Evolutionary conservation across 108 stramenopile genomes (phyloP), one percentile per base, ranked within the genome.

Genomic region (Cyclostephanos tholiformis): DNA sequence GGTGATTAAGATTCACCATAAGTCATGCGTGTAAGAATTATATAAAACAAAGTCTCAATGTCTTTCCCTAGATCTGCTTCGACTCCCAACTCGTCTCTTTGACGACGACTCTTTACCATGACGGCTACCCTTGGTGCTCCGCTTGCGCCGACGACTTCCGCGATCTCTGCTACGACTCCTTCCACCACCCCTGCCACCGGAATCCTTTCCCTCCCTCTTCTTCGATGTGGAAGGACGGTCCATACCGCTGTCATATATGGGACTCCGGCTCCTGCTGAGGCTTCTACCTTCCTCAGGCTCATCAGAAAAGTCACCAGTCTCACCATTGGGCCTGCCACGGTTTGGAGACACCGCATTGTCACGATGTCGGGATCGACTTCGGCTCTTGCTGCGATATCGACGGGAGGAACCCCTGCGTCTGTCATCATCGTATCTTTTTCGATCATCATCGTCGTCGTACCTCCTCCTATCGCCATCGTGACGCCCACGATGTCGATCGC

Each of bases 171-270:
- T 82, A 36, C 76, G 77, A 36, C 80, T 82, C 19, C 80, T 82
- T 27, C 70, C 77, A 38, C 71, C 72, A 41, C 71, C 50, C 71
- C 76, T 76, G 22, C 80, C 76, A 43, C 70, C 44, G 50, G 76
- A 66, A n/a, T 81, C 77, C 35, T 82, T 82, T 36, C 80, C 80
- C 26, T 78, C 77, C 38, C 80, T 72, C 66, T 77, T 82, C 63
- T 77, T 77, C 16, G 80, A 77, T 17, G 80, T 65, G 23, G 75
- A 76, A 43, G 67, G 67, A 48, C 75, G 69, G 57, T 78, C 80
- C 58, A 78, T 46, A 23, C 43, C 76, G 61, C 66, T 69, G 52
- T 55, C 50, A 57, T 73, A 71, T 41, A 61, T 67, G 16, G 77
- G 76, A 56, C 80, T 76, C 44, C 52, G 71, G 60, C 77, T 78